Base-by-base conservation (phyloP, 768 basidiomycete species). In the Rhodotorula sphaerocarpa region DNA sequence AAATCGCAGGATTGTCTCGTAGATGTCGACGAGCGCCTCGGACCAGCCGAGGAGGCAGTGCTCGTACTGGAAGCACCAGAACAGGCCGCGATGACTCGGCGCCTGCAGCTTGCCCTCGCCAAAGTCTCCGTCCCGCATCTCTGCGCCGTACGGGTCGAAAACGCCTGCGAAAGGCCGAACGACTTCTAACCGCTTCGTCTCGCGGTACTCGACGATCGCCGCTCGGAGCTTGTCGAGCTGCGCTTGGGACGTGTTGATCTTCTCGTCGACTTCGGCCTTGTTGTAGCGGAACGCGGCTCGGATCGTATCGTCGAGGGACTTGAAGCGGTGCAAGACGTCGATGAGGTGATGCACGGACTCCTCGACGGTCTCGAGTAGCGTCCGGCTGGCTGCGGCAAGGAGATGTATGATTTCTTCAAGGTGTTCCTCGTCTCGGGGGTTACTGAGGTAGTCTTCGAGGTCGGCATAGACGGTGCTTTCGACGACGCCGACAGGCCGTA, bases 401-500 rank as follows among this genome's bases (percentile, higher is more conserved):
- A 69, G 48, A 12, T 23, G 9, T 41, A 69, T 53, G 47, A 69
- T 54, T 11, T 63, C 61, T 23, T 63, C 64, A 55, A 69, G 59
- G 55, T 69, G 64, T 36, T 59, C 55, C 28, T 69, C 68, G 61
- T 69, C 68, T 28, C 50, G 50, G 12, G 56, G 55, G 31, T 66
- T 66, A 39, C 50, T 50, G 6, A 67, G 50, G 30, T 53, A 43
- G n/a, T 65, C 64, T 25, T 69, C 68, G 25, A 69, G 58, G 36
- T 65, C 63, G 14, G 61, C 61, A 30, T 67, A 69, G 2, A 25
- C 47, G 55, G 59, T 61, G 5, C 42, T 47, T 16, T 65, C 64
- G 30, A 66, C 31, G 30, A 69, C 50, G 1, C 68, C 68, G 16
- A 69, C 64, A 0, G 61, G 68, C 28, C 48, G 47, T n/a, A 59